Evolutionary conservation across 768 basidiomycete species (phyloP), one percentile per base, ranked within the genome.

Genomic region (Boletellus ananiceps): DNA sequence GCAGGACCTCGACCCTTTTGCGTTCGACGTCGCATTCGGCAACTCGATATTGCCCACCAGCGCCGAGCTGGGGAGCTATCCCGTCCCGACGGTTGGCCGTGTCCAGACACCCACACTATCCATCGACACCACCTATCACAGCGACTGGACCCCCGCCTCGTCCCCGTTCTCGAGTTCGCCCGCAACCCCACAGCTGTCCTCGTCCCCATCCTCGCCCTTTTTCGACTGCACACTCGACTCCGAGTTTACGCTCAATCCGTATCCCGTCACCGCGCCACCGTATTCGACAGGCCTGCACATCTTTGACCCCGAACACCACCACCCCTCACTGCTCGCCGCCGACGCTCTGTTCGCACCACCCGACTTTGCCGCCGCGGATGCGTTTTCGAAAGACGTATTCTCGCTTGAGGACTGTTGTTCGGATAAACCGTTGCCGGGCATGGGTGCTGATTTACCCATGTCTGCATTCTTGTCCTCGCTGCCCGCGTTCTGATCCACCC

Each of bases 141-240:
- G 33, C 42, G 71, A 72, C 35, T 80, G 77, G 77, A 69, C 70
- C 8, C 67, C 72, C 16, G 13, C 50, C 39, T 72, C 77, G 5
- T 75, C 76, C 2, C 74, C 79, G 0, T 58, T 70, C 21, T 70
- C 74, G 32, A 77, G 73, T 53, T 64, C 69, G 3, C 76, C 79
- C 1, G 50, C 67, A 5, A 74, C 77, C 5, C 75, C 77, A 6
- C 72, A 60, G 68, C 65, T 39, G 27, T 57, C 33, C 62, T 74
- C 64, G 57, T 70, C 33, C 62, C 73, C 64, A 57, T 70, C 63
- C 19, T 50, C 54, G 4, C 61, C 63, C 12, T 40, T 56, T 14
- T 56, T 65, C 34, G 65, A 67, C 34, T 52, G 58, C 29, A 36
- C 42, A 6, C 35, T 59, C 19, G 63, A 67, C 29, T 49, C 55